Evolutionary conservation across 2,329 filamentous ascomycete genomes (phyloP), one percentile per base, ranked within the genome.

Genomic region (Colletotrichum paranaense): DNA sequence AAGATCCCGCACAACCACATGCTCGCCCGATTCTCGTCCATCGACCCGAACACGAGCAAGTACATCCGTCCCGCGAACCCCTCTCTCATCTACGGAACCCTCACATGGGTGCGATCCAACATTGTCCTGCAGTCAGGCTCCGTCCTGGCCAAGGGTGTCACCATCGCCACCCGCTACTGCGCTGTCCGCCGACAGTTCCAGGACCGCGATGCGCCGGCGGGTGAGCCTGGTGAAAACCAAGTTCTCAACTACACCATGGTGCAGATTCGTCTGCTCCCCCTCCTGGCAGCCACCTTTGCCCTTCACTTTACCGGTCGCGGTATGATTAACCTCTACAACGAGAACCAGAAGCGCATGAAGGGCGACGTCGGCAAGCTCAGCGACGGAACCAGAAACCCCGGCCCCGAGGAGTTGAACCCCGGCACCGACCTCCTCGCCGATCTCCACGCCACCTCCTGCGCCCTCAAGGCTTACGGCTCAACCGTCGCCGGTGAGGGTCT

Each of bases 191-290:
- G 92, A n/a, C 93, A 95, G 79, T 95, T 95, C 85, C 91, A 94
- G 80, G 93, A 95, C 77, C 89, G 90, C 5, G 93, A 95, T 81
- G 89, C 91, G 6, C 86, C 87, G 32, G 85, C 88, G 49, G 85
- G 84, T 52, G 85, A 88, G 74, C 80, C 84, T 28, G 90, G 89
- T 5, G 93, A 95, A 84, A 94, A 91, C 79, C 92, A 92, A 77
- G 93, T 95, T 1, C 85, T 95, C 32, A 93, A 95, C 85, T 95
- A 95, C 83, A 94, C 92, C 75, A 95, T 94, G 90, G 93, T 95
- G 8, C 93, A 95, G 80, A 89, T 93, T 78, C 89, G 93, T 60
- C 85, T 95, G 2, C 84, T 95, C 26, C 92, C 93, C 1, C 86
- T 95, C 3, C 85, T 95, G 9, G 93, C 93, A 0, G 89, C 93